Evolutionary conservation across 2,329 filamentous ascomycete genomes (phyloP).

Genomic region (Emergomyces pasteurianus): DNA sequence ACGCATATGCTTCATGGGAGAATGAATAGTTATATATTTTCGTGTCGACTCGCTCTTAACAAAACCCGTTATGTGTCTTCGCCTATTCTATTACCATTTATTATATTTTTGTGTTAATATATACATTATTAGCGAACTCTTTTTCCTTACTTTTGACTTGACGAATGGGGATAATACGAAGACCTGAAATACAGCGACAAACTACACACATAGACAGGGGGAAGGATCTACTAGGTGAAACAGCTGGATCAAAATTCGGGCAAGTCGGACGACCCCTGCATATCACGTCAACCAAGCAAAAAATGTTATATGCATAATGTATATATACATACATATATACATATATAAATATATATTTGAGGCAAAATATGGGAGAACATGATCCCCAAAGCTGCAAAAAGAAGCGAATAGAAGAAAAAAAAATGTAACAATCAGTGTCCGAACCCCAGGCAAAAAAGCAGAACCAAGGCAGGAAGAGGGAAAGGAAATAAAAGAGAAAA

Average conservation of each 20-base stretch:
- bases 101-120: too few species aligned
- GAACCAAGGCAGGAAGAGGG: conserved; percentile 5
- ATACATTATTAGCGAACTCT: too few species aligned
- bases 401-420: not conserved
- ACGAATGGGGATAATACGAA: too few species aligned
- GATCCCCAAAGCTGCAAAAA: not conserved
- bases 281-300: not conserved
- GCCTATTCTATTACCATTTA: not conserved
- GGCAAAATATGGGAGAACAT: not conserved
- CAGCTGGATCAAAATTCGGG: not conserved
- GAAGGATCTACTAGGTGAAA: not conserved
- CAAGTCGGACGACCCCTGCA: not conserved
- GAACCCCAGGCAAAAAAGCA: conserved; percentile 4
- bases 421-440: not conserved
- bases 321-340: not conserved
- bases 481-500: conserved; percentile 4
- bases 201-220: not conserved
- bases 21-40: not conserved
- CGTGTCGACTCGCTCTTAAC: not conserved
- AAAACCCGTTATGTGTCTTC: too few species aligned
- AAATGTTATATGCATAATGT: not conserved
- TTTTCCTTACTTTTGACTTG: too few species aligned
- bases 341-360: not conserved
- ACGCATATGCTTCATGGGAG: not conserved
- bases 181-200: not conserved